Evolutionary conservation across 164 flowering plant species (phyloP).

Genomic region (Magnolia sinica): DNA sequence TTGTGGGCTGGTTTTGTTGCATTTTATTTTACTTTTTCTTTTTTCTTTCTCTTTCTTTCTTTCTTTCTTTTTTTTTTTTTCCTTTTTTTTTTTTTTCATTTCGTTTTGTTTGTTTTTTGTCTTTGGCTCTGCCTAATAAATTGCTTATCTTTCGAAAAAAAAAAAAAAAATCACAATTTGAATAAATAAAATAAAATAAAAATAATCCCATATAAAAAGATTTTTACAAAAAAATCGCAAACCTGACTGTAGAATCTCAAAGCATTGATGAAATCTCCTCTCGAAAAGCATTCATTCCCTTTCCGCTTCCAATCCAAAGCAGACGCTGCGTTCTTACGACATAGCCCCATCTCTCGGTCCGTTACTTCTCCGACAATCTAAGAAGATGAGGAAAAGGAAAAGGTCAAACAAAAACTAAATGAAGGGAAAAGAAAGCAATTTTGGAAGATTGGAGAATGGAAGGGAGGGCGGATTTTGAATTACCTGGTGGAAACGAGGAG

Average conservation of each 20-base stretch:
- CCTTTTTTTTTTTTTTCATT: no score
- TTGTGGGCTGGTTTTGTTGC: no score
- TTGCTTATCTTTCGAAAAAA: no score
- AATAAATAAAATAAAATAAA: no score
- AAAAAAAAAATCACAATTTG: no score
- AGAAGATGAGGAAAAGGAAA: not conserved
- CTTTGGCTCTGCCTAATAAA: no score
- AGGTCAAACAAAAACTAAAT: not conserved
- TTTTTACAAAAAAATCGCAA: not conserved
- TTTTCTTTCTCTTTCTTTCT: no score
- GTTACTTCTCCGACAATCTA: conserved; percentile 58
- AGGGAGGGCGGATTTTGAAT: not conserved
- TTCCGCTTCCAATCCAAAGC: conserved; percentile 58
- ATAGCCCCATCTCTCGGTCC: conserved; percentile 38
- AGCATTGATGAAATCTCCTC: conserved; percentile 53
- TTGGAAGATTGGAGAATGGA: conserved; percentile 9
- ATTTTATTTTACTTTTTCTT: no score
- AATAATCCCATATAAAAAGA: no score
- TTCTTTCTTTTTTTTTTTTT: no score
- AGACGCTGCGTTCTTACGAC: conserved; percentile 48
- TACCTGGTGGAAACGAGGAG: conserved; percentile 58
- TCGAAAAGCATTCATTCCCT: conserved; percentile 59
- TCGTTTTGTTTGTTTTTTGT: no score
- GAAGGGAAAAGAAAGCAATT: not conserved
- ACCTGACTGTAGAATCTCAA: conserved; percentile 67